These are phyloP conservation scores for Arthrobotrys entomopaga DNA, from an alignment of 2,329 filamentous ascomycete genomes.

Conservation along the genomic window DNA sequence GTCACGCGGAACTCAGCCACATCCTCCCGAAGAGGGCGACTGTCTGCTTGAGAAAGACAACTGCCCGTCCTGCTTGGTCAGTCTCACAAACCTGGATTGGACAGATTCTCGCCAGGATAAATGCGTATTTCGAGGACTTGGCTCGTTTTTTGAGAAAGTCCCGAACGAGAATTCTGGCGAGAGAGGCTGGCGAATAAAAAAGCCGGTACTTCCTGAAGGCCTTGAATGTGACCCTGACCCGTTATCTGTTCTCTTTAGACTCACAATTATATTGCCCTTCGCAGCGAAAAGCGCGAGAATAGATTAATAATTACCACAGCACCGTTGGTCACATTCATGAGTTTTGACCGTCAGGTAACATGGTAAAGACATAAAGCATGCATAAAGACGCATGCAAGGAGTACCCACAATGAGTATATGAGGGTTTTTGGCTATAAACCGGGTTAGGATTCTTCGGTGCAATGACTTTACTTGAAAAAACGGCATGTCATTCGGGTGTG, in stretches of 20 bases:
- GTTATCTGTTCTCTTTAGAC: conserved; percentile 15
- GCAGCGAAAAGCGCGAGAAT: not conserved
- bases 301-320: not conserved
- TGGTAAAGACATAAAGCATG: conserved; percentile 11
- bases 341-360: conserved; percentile 3
- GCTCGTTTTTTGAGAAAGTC: no score
- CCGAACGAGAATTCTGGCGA: no score
- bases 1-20: conserved; percentile 55
- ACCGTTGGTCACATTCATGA: conserved; percentile 25
- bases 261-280: not conserved
- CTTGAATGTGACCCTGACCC: not conserved
- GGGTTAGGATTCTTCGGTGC: conserved; percentile 30
- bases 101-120: conserved; percentile 13
- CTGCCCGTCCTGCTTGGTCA: no score
- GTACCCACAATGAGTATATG: conserved; percentile 37
- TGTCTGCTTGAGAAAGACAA: no score
- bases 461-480: conserved; percentile 12
- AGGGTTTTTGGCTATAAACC: conserved; percentile 53
- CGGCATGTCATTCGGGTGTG: conserved; percentile 35
- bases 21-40: conserved; percentile 35
- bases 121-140: not conserved
- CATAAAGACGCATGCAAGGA: conserved; percentile 42
- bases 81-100: conserved; percentile 8
- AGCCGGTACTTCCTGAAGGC: not conserved
- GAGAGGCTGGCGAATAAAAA: no score